Base-by-base conservation (phyloP, 2,329 filamentous ascomycete species). In the Calonectria crousiana region DNA sequence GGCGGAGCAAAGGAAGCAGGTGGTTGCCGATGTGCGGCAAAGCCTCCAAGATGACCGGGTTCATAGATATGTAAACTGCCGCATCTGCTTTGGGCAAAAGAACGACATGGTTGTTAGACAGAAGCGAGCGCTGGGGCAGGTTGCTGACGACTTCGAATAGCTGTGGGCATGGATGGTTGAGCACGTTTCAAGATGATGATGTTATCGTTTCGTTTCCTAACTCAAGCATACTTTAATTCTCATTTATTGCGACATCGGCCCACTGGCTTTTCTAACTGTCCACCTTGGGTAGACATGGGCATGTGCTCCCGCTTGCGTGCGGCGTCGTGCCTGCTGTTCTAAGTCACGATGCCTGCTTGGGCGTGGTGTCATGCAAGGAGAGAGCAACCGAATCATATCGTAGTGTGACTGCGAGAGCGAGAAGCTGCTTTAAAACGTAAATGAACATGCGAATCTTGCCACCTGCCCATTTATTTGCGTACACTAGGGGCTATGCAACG, bases 61-160 rank as follows among this genome's bases (percentile, higher is more conserved):
- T 2, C 87, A 88, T 77, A 84, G 86, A 6, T 88, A 88, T 49
- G 75, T 89, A 49, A 85, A 86, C 52, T 84, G 84, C 28, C 83
- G 84, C 47, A 84, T 88, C 71, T 83, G 85, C 62, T 87, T 84
- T 76, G 88, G 84, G 3, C 87, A 89, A 74, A 89, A 88, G 77
- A 72, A 68, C 47, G 64, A 75, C 36, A 65, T 16, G 41, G 28
- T 16, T 65, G 28, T 41, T 13, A 41, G 28, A 32, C 26, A 65
- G 60, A 34, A 30, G 20, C 16, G 18, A 41, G 34, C 11, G 14
- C 23, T 34, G 23, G 32, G n/a, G 23, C 34, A 28, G 5, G 56
- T 28, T 62, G 34, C 36, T 62, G 56, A 62, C 36, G 34, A 41
- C 23, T 62, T 23, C n/a, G 56, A 62, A 60, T 60, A 60, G 56